Base-by-base conservation (phyloP, 208 protist genomes). In the Crithidia bombi region DNA sequence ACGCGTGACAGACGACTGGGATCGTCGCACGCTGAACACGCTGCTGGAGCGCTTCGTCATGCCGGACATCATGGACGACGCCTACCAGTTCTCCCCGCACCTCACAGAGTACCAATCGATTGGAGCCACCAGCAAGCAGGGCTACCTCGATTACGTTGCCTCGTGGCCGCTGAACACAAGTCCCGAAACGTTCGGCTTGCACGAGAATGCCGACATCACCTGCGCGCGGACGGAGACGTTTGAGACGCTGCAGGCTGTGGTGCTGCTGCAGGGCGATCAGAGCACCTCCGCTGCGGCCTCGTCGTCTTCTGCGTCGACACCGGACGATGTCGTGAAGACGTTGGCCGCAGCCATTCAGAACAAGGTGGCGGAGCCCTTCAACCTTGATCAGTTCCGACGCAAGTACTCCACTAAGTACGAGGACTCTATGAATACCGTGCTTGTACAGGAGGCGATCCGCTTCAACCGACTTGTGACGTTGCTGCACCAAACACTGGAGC, bases 371-470 rank as follows among this genome's bases (percentile, higher is more conserved):
- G 58, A 70, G 46, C 78, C 91, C 10, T 97, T 98, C 65, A 88
- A 98, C 74, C 73, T 97, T 56, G 82, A 92, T 28, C 69, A 89
- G 57, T 89, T 98, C 44, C 69, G 87, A 14, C 81, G 82, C 50
- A 85, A 82, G 67, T 99, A 98, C 75, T 96, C 98, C 35, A 97
- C 94, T 9, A 73, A 79, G 39, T 99, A 99, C 86, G 90, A 98
- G 69, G 98, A 99, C 81, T 98, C 96, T 6, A 98, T 99, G 97
- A 99, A 99, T 83, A 99, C 98, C 15, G 98, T 99, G 36, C 76
- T 99, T 19, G 88, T 96, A 30, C 98, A 99, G 82, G 98, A 99
- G 86, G 92, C 97, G 25, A 97, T 98, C 65, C 91, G 97, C n/a
- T 98, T 99, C 66, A 95, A 98, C 65, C 93, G 96, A 23, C 74